These are phyloP conservation scores for Termitomyces eurrhizus DNA, from an alignment of 768 basidiomycete genomes.

Conservation along the genomic window DNA sequence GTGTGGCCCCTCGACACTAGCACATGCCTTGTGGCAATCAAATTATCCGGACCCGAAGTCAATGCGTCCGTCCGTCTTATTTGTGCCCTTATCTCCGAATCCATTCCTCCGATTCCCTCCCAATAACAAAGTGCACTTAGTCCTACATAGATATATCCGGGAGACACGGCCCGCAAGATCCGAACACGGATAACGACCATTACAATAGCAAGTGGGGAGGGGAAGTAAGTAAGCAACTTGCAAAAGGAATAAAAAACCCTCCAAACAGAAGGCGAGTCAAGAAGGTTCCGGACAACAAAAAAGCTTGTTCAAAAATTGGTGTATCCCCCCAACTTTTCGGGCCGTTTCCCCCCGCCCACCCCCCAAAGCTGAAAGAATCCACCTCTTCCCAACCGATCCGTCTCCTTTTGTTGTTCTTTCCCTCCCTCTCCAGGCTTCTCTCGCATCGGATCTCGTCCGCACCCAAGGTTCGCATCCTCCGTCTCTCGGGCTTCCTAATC, in stretches of 20 bases:
- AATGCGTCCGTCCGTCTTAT: conserved; percentile 4
- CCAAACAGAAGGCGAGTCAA: neutral
- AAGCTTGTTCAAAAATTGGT: conserved; percentile 1
- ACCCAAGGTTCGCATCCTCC: neutral
- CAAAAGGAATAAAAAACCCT: neutral
- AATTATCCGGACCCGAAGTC: conserved; percentile 14
- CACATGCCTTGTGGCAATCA: conserved; percentile 4
- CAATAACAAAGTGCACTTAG: too few relatives aligned
- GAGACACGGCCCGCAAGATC: neutral
- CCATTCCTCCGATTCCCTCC: neutral
- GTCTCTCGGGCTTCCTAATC: neutral
- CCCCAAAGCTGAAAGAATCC: neutral
- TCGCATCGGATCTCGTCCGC: conserved; percentile 8
- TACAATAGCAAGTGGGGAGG: too few relatives aligned
- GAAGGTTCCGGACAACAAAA: conserved; percentile 1
- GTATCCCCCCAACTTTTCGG: neutral
- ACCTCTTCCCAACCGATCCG: neutral
- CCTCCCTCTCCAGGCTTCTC: neutral
- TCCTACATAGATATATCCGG: neutral
- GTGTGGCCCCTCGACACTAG: neutral
- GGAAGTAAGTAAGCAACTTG: too few relatives aligned
- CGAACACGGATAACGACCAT: neutral
- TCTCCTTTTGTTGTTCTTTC: neutral
- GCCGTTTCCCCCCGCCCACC: neutral
- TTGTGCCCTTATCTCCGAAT: conserved; percentile 11